Evolutionary conservation across 306 rosid species (phyloP), one percentile per base, ranked within the genome.

Genomic region (Vachellia pachyceras): DNA sequence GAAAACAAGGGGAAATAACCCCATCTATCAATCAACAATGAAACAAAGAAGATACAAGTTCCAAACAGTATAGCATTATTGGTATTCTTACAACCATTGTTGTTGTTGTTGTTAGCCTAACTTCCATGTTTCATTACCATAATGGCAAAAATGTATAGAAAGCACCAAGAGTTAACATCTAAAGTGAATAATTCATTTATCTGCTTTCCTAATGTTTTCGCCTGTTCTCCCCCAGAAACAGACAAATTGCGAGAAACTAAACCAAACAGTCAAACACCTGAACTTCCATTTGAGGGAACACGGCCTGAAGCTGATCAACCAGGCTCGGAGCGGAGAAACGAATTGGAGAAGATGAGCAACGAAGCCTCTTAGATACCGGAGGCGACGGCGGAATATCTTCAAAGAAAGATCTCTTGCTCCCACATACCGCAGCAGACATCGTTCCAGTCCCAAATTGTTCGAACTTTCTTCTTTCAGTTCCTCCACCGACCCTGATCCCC

Each of bases 391-490:
- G 99, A 72, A 93, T 94, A 35, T 95, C 99, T 88, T 95, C 99
- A 37, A 95, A 93, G 88, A 93, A 95, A 80, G 97, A 89, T 89
- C 98, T 90, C 92, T 95, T 95, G 90, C 92, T 89, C 83, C 99
- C 99, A 77, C 99, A 91, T 91, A 95, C 99, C 22, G 94, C 97
- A 83, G 98, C 98, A 91, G 97, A 95, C 99, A 95, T 93, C 85
- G 86, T 91, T 90, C 88, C 71, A 71, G 45, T 10, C 64, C 65
- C 47, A 65, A 75, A 82, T 64, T 47, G 17, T 20, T 36, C 67
- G 14, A 20, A 47, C 70, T 25, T 10, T 45, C 55, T 23, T 23
- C 72, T 45, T 55, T 76, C 42, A 8, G 25, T n/a, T 40, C 52
- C 40, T 18, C 37, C 72, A 3, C 63, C 77, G 46, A 63, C 57